Base-by-base conservation (phyloP, 1,284 basidiomycete genomes). In the Cutaneotrichosporon arboriforme region DNA sequence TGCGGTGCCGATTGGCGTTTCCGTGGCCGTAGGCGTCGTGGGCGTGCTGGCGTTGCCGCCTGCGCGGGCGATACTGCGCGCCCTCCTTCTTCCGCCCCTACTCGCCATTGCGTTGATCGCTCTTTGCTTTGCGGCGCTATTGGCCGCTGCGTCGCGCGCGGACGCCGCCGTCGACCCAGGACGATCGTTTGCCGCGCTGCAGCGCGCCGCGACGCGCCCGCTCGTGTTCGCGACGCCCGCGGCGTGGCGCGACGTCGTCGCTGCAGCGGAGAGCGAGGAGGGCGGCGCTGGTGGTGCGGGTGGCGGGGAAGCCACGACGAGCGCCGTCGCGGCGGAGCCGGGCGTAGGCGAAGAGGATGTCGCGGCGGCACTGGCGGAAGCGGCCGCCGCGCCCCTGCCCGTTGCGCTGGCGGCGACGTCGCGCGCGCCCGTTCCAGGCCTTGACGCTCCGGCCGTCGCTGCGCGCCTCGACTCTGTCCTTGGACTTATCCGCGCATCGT, bases 401-500 rank as follows among this genome's bases (percentile, higher is more conserved):
- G 14, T 22, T 5, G 23, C 46, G 3, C 46, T 40, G 5, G 33
- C 34, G n/a, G 22, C 49, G 10, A 12, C 31, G 23, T 35, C 31
- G 18, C 43, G 43, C 22, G 33, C 43, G 1, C 5, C 39, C 18
- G 49, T 58, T 5, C 47, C 51, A 8, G 56, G 56, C 14, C 47
- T 55, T 7, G 46, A 42, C 1, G 35, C 46, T 17, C 45, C 49
- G 0, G 45, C 33, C 1, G 50, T 88, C 26, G 86, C 86, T 5
- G 74, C 81, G 15, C 80, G 83, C 12, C 68, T 93, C 15, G 86
- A 91, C 64, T 82, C 85, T 17, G 81, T 93, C 50, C 79, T 94
- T 44, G 80, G 81, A n/a, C 80, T 89, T 66, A 81, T 90, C 56
- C 83, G 88, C 26, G 79, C 84, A 51, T 88, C 89, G 73, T 94